Base-by-base conservation (phyloP, 169 alveolate genomes). In the Cryptosporidium viatorum region DNA sequence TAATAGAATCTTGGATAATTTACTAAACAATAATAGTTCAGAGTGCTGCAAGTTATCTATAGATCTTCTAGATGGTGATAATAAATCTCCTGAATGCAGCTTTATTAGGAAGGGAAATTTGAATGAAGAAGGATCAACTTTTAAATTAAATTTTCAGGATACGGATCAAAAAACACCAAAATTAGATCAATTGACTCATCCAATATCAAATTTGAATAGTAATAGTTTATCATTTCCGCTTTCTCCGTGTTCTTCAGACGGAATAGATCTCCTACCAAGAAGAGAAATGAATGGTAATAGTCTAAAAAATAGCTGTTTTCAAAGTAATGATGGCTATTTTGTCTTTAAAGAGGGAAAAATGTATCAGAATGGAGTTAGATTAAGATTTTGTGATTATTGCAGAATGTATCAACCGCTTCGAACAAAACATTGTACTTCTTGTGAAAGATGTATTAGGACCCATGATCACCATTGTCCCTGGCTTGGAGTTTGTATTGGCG, bases 381-480 rank as follows among this genome's bases (percentile, higher is more conserved):
- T 91, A 67, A 92, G 95, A 59, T 94, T 91, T 86, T 95, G 97
- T 74, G 94, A 92, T 18, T 74, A 68, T 18, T 95, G 97, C 84
- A 86, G 93, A 70, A 71, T 93, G 84, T 92, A 93, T 51, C 94
- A 94, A 92, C 97, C 97, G 3, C 58, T 94, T 51, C 69, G 96
- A 84, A 91, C 96, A 37, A 95, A 94, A 71, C 98, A 96, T 74
- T 96, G 98, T 91, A 74, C 92, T 35, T 75, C 93, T 21, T 96
- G 98, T 73, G 95, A 95, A 33, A 85, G 93, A 70, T 96, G 98
- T 80, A 94, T 95, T 3, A 93, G 96, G 8, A 95, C 95, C 9
- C 95, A 93, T 85, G 98, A 96, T 84, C 98, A 96, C 85, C 98
- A 96, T 74, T 96, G 98, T 84, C 98, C 98, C 26, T 96, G 97